Percentiles rank a stretch among this genome's conserved stretches.
phyloP scores from a whole-genome alignment of 768 basidiomycete genomes.

The Russula virescens region DNA sequence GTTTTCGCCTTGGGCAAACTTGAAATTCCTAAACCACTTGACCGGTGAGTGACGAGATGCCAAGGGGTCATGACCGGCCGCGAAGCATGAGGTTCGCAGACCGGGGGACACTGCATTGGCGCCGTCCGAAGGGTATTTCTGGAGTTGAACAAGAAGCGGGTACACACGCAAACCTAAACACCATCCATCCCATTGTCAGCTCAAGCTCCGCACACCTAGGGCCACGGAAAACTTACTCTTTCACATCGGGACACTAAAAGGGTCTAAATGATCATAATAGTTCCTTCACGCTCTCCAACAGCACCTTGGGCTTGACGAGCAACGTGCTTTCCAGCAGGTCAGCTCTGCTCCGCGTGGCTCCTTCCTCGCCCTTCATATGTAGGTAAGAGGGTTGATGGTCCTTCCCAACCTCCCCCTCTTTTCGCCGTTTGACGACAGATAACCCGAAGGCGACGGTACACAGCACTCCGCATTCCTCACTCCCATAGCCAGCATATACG shows the following conservation, averaged over 20 bases:
- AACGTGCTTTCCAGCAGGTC: conserved; percentile 22
- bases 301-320: conserved; percentile 24
- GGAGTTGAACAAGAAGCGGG: conserved; percentile 11
- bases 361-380: conserved; percentile 17
- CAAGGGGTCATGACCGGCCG: conserved; percentile 7
- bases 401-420: conserved; percentile 7
- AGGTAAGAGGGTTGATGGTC: conserved; percentile 9
- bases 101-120: not conserved
- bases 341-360: conserved; percentile 7
- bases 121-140: conserved; percentile 14
- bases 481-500: conserved; percentile 23
- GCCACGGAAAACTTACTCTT: conserved; percentile 10
- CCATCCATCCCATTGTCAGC: not conserved
- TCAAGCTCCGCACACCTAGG: not conserved
- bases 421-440: conserved; percentile 19
- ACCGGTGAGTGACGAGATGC: conserved; percentile 8
- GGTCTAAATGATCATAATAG: conserved; percentile 17
- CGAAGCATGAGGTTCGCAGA: conserved; percentile 14
- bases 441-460: conserved; percentile 23
- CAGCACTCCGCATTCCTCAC: conserved; percentile 19
- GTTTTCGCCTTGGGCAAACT: conserved; percentile 4
- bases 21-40: conserved; percentile 13
- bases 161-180: conserved; percentile 8
- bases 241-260: conserved; percentile 11
- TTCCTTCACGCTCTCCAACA: conserved; percentile 26